These are phyloP conservation scores for Amanita rimosa DNA, from an alignment of 768 basidiomycete species.

Conservation along the genomic window DNA sequence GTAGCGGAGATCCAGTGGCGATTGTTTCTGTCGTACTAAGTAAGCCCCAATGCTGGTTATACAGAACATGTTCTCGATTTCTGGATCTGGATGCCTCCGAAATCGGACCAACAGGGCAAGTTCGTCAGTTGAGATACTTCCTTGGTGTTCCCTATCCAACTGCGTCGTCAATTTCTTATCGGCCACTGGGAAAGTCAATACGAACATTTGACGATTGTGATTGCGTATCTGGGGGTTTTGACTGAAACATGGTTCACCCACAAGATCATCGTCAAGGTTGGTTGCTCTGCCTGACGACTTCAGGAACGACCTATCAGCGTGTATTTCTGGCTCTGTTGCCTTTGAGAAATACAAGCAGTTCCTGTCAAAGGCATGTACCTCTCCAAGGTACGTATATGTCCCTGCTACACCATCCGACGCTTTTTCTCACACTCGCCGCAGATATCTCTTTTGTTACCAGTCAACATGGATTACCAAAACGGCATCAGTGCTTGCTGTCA, in stretches of 20 bases:
- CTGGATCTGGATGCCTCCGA: slow-evolving; percentile 20
- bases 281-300: too few species aligned
- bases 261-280: slow-evolving; percentile 9
- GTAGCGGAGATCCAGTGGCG: too few species aligned
- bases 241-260: slow-evolving; percentile 25
- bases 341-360: slow-evolving; percentile 19
- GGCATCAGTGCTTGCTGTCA: slow-evolving; percentile 9
- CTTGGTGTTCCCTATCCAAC: slow-evolving; percentile 31
- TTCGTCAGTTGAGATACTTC: slow-evolving; percentile 47
- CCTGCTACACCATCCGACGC: not conserved
- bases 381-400: slow-evolving; percentile 19
- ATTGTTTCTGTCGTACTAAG: too few species aligned
- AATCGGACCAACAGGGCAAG: slow-evolving; percentile 37
- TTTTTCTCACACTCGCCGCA: slow-evolving; percentile 11
- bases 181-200: slow-evolving; percentile 22
- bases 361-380: slow-evolving; percentile 22
- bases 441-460: slow-evolving; percentile 30
- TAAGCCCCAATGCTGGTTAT: too few species aligned
- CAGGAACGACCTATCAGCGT: too few species aligned
- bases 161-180: slow-evolving; percentile 46
- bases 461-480: slow-evolving; percentile 22
- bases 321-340: too few species aligned
- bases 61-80: slow-evolving; percentile 45
- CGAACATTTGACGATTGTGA: too few species aligned
- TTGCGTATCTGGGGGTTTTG: slow-evolving; percentile 25